phyloP scores from a whole-genome alignment of 2,329 filamentous ascomycete genomes.

The Ophiobolus disseminans region DNA sequence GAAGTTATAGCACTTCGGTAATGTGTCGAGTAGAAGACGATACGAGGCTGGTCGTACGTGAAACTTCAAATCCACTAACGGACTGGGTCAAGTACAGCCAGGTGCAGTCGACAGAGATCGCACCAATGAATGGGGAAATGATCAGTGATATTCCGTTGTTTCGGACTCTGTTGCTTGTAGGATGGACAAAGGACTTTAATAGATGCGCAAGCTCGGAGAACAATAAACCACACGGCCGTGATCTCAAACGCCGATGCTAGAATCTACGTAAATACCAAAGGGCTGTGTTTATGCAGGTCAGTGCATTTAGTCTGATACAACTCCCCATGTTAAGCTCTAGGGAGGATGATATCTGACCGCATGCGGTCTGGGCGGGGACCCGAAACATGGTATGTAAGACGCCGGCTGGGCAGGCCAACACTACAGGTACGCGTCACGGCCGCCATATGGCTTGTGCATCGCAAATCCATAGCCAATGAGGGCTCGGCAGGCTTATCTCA shows the following conservation, averaged over 20 bases:
- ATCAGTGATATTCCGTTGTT: neutral
- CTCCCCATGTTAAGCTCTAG: neutral
- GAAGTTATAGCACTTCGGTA: too few species aligned
- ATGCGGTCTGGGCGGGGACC: slow-evolving; percentile 40
- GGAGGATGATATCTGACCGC: slow-evolving; percentile 14
- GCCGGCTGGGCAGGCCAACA: slow-evolving; percentile 26
- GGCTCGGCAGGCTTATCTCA: slow-evolving; percentile 17
- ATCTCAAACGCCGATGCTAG: neutral
- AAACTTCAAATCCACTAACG: too few species aligned
- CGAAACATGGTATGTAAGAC: slow-evolving; percentile 19
- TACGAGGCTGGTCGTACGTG: too few species aligned
- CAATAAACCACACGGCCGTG: neutral
- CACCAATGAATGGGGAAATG: slow-evolving; percentile 7
- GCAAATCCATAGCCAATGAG: slow-evolving; percentile 12
- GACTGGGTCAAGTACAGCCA: too few species aligned
- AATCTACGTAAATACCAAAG: neutral
- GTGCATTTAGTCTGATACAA: slow-evolving; percentile 1
- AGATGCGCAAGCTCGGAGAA: neutral
- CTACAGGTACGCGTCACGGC: slow-evolving; percentile 40
- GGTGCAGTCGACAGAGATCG: slow-evolving; percentile 4
- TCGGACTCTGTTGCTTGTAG: neutral
- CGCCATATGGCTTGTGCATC: slow-evolving; percentile 19
- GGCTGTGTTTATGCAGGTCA: slow-evolving; percentile 3
- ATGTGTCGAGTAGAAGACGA: too few species aligned
- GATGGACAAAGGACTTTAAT: slow-evolving; percentile 18